Evolutionary conservation across 192 early-diverging fungal species (phyloP), one percentile per base, ranked within the genome.

Genomic region (Linnemannia exigua): DNA sequence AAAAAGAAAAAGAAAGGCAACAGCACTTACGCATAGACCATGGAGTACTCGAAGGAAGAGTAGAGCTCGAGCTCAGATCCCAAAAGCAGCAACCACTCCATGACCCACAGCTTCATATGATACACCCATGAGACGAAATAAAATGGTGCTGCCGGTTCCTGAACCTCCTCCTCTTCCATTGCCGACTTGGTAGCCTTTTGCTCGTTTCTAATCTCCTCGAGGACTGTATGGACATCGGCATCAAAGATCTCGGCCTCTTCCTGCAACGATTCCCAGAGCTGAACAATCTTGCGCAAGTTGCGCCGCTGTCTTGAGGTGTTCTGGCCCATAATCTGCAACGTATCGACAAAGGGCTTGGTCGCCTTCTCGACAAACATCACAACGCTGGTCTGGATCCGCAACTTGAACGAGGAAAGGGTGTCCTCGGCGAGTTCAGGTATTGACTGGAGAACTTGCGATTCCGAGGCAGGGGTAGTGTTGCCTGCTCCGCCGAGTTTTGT

Each of bases 41-140:
- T 93, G 8, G 88, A 63, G 67, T 89, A 90, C 80, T 95, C 94
- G 81, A 93, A 89, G 9, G 70, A 20, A n/a, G 91, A 90, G 79
- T 94, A 95, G 1, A 95, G 84, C 54, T 94, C 94, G 1, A 94
- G 74, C 67, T 95, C 94, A 84, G 93, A 94, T 11, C 94, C 94
- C 1, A 94, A 76, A 35, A 90, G 72, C 19, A 95, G 63, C 70
- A 92, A 75, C 14, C 87, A 84, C 50, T 92, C 90, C 82, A 94
- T 85, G 69, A 93, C 81, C 28, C 71, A 88, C 1, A 94, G 78
- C 74, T 94, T 94, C 47, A 89, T 87, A 54, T 93, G 88, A 79
- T 92, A 94, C 16, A 89, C 89, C 94, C 94, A 95, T 0, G 89
- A 91, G 5, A 93, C 94, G 22, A 95, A 87, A 63, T 91, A 90